Base-by-base conservation (phyloP, 31 red algal species). In the Asparagopsis taxiformis region DNA sequence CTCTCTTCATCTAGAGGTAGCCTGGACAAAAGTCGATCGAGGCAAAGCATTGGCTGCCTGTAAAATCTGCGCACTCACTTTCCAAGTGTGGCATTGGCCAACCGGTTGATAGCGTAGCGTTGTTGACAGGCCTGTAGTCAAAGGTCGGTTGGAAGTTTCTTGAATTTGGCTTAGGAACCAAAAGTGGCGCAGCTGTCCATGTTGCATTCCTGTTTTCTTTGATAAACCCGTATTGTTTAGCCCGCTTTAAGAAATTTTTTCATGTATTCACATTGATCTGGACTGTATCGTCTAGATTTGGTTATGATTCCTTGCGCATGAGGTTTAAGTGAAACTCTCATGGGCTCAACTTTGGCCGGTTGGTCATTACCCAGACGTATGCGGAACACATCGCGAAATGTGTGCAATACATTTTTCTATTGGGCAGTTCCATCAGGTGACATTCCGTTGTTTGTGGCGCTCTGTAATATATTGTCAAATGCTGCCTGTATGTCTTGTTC, bases 61-160 rank as follows among this genome's bases (percentile, higher is more conserved):
- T 0, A 4, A 72, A 2, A 38, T 72, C 44, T 3, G n/a, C 0
- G 19, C 53, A 0, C 1, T 56, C 68, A 72, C 23, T 30, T 23
- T 72, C 0, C 13, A 72, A 33, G 33, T 72, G 0, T 23, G 50
- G 50, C 68, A 72, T 72, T 29, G 68, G 46, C 22, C 68, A 72
- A 20, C 0, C 8, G 6, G 0, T 51, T 13, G 0, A 7, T 0
- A 32, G n/a, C 7, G 43, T 51, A 20, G 21, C 39, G 20, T 0
- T 16, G 0, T 70, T 70, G 10, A 70, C 46, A 24, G 65, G 65
- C 7, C 43, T 3, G 11, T 25, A 51, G 43, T 70, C 0, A 31
- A 70, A 20, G 17, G 65, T 0, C 15, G 51, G 20, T 7, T 39
- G 35, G 28, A 51, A 70, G 23, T 70, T 70, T 7, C 39, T 25